phyloP scores from a whole-genome alignment of 1,284 basidiomycete species.

The Jaminaea rosea region DNA sequence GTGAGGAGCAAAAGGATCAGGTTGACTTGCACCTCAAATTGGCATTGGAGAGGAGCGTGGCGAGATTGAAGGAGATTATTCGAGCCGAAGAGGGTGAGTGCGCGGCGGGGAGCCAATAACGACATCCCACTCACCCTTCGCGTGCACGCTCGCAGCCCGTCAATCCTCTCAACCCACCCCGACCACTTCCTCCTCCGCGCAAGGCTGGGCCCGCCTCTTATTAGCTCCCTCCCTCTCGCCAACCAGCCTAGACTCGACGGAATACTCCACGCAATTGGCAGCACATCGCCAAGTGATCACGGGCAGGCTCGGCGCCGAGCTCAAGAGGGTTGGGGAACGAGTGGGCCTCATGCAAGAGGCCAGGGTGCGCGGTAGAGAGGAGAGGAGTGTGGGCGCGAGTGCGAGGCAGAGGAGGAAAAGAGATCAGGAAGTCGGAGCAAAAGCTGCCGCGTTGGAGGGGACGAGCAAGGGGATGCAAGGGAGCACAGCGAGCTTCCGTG shows the following conservation, averaged over 20 bases:
- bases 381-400: background rate
- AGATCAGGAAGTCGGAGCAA: background rate
- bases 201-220: too few relatives aligned
- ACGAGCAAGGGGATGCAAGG: background rate
- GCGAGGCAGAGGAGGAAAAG: background rate
- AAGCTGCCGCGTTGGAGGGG: too few relatives aligned
- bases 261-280: background rate
- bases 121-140: background rate
- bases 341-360: background rate
- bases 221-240: background rate
- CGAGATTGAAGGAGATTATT: background rate
- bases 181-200: background rate
- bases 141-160: background rate
- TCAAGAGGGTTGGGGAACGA: background rate
- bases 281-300: background rate
- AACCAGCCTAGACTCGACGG: background rate
- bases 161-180: background rate
- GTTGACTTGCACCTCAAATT: slow-evolving; percentile 1
- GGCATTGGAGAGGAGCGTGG: background rate
- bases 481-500: background rate
- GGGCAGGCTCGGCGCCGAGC: background rate
- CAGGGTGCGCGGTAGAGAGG: background rate
- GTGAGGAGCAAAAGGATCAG: slow-evolving; percentile 1
- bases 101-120: background rate
- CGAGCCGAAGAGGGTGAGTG: background rate